Percentiles rank a stretch among this genome's conserved stretches.
Conservation (phyloP, 2,329 filamentous ascomycete genomes). For the Lomentospora prolificans region DNA sequence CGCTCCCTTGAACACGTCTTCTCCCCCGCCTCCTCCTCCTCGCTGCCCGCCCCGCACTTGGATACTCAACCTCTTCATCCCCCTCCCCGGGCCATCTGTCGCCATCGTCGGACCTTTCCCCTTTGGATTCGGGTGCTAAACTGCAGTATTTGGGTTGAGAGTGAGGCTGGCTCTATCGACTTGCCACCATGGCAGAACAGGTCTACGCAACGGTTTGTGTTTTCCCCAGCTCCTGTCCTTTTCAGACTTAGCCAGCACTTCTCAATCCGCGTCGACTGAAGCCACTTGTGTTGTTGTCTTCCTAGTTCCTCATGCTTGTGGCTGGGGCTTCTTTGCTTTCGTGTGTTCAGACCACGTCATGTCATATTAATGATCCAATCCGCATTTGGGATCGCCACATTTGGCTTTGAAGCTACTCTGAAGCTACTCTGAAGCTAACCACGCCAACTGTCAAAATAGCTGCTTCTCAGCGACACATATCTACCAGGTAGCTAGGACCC, state of each 20-base stretch:
- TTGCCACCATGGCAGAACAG: slow-evolving; percentile 33
- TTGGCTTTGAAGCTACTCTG: background rate
- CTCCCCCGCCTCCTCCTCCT: slow-evolving; percentile 9
- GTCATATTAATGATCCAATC: background rate
- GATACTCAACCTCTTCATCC: slow-evolving; percentile 4
- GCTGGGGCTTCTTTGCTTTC: background rate
- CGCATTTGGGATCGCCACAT: background rate
- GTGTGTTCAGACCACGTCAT: background rate
- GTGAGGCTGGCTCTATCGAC: slow-evolving; percentile 6
- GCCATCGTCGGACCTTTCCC: no score
- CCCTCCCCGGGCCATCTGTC: background rate
- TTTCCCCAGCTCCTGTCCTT: background rate
- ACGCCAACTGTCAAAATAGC: slow-evolving; percentile 40
- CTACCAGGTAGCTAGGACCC: slow-evolving; percentile 59
- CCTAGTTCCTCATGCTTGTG: no score
- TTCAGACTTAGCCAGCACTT: background rate
- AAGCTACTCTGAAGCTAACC: no score
- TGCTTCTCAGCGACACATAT: slow-evolving; percentile 86
- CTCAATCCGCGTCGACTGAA: no score
- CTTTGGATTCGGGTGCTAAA: background rate
- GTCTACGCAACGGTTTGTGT: slow-evolving; percentile 47
- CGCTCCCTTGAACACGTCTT: background rate
- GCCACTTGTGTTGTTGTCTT: background rate
- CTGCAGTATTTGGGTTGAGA: background rate
- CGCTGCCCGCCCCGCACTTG: background rate